phyloP scores from a whole-genome alignment of 805 yeast species.

The Hanseniaspora osmophila region DNA sequence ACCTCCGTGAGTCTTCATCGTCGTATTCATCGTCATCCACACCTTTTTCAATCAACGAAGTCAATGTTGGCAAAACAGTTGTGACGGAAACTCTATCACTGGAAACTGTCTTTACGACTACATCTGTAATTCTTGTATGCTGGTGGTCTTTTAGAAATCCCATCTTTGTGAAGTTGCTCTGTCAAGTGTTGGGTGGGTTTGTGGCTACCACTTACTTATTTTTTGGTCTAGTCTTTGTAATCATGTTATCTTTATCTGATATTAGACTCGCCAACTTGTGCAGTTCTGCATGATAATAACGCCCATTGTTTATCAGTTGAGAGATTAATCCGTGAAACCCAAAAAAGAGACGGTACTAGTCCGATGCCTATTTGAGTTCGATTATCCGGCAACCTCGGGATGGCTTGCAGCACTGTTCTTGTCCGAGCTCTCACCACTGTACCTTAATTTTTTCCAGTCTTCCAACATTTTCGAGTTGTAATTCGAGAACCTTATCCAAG shows the following conservation, averaged over 20 bases:
- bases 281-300: too few species aligned
- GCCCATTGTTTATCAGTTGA: too few species aligned
- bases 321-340: not conserved
- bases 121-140: conserved; percentile 57
- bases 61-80: conserved; percentile 22
- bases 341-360: not conserved
- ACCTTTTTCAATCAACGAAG: conserved; percentile 26
- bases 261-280: not conserved
- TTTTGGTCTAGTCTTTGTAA: too few species aligned
- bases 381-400: too few species aligned
- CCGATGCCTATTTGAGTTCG: too few species aligned
- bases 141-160: conserved; percentile 46
- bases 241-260: not conserved
- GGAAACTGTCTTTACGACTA: conserved; percentile 36
- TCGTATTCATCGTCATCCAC: conserved; percentile 10
- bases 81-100: conserved; percentile 21
- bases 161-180: conserved; percentile 23
- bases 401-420: too few species aligned
- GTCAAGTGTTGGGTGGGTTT: not conserved
- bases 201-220: too few species aligned
- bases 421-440: too few species aligned
- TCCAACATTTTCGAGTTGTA: too few species aligned
- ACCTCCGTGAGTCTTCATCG: conserved; percentile 7
- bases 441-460: too few species aligned
- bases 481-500: too few species aligned